Evolutionary conservation across 1,284 basidiomycete species (phyloP), one percentile per base, ranked within the genome.

Genomic region (Leccinum griseonigrum): DNA sequence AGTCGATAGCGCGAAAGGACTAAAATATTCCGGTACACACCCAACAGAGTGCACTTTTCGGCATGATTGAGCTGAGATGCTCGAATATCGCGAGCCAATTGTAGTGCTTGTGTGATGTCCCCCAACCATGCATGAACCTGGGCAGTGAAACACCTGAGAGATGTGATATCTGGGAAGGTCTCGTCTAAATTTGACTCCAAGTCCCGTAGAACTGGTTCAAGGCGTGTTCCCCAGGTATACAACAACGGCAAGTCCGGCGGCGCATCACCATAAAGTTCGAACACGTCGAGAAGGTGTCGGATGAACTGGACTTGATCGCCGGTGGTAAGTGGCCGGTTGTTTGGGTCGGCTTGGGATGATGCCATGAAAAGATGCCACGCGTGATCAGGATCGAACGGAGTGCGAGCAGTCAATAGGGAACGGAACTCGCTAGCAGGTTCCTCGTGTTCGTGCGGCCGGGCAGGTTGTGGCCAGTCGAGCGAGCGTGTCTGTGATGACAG

Each of bases 11-110:
- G 72, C 22, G 77, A 70, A 13, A 80, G 77, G n/a, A 74, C 69
- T 29, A 82, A 59, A 43, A 86, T 68, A 53, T 75, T 71, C 40
- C 77, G 74, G 64, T 81, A 82, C 34, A 75, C 76, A 63, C 65
- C 67, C 26, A 79, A 63, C 28, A 77, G 67, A 31, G 67, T 56
- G 13, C 54, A 60, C 29, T 60, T 65, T 18, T 70, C 64, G 38
- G 66, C 60, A 13, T 70, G 66, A 4, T 43, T 51, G 46, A 68
- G 60, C 16, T 60, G 60, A 53, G 63, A 54, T 43, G 56, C 65
- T 63, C 58, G 61, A 55, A 73, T 69, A 54, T 69, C 63, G 64
- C 65, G 71, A 29, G 74, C 66, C 22, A 69, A 50, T 11, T 66
- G 58, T 22, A 68, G 65, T 10, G 82, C 80, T n/a, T 69, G 64